A percentile compares a stretch with the other conserved stretches of the same genome.
phyloP scores from a whole-genome alignment of 176 grass and related monocot genomes.

The Neostapfia colusana region DNA sequence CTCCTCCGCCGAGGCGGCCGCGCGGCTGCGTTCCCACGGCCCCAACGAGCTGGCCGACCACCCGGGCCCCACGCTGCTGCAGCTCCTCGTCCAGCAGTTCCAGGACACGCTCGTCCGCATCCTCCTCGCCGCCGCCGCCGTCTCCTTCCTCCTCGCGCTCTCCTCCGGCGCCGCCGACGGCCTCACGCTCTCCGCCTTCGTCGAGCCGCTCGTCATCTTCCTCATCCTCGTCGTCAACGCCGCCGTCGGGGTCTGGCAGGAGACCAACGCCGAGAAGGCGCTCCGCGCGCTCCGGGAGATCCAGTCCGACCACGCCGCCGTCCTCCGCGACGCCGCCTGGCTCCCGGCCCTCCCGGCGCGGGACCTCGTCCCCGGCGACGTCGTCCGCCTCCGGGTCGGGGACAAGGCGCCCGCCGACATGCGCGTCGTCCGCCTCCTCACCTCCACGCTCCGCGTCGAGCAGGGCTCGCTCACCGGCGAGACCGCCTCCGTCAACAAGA shows the following conservation, averaged over 20 bases:
- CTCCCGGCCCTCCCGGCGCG: slow-evolving; percentile 48
- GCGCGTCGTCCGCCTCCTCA: slow-evolving; percentile 68
- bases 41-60: slow-evolving; percentile 85
- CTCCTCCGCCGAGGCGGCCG: slow-evolving; percentile 37
- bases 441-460: slow-evolving; percentile 77
- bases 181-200: slow-evolving; percentile 68
- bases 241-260: slow-evolving; percentile 87
- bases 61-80: slow-evolving; percentile 63
- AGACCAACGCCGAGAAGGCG: slow-evolving; percentile 88
- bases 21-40: slow-evolving; percentile 39
- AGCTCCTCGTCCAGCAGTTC: slow-evolving; percentile 70
- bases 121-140: slow-evolving; percentile 76
- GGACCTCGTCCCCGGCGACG: slow-evolving; percentile 75
- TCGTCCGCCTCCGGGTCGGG: slow-evolving; percentile 74
- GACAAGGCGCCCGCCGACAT: slow-evolving; percentile 93
- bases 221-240: slow-evolving; percentile 92
- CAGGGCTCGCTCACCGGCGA: slow-evolving; percentile 91
- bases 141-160: slow-evolving; percentile 86
- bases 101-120: slow-evolving; percentile 88
- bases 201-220: slow-evolving; percentile 95
- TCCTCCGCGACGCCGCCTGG: slow-evolving; percentile 59
- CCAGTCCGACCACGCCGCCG: slow-evolving; percentile 78
- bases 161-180: slow-evolving; percentile 35
- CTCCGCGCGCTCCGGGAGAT: slow-evolving; percentile 82
- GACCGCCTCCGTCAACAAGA: slow-evolving; percentile 86